Percentiles rank a stretch among this genome's conserved stretches.
Evolutionary conservation across 345 rosid species (phyloP).

Genomic region (Bruguiera sexangula): DNA sequence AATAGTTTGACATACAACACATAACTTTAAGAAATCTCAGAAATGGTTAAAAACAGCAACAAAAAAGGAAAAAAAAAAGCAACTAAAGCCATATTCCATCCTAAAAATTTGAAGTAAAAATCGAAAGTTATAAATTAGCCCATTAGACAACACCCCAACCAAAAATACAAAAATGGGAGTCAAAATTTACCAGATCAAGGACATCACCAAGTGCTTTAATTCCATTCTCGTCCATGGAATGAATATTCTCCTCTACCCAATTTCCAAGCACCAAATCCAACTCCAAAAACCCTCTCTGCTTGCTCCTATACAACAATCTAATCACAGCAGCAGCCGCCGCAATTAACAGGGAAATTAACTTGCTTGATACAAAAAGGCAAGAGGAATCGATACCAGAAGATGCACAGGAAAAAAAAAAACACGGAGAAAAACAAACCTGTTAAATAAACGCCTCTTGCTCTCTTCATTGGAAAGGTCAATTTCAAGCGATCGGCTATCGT

Average conservation of each 20-base stretch:
- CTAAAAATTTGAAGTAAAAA: too few species aligned
- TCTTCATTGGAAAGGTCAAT: constrained; percentile 69
- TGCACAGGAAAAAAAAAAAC: neutral
- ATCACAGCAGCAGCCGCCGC: neutral
- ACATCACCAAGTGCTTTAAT: constrained; percentile 72
- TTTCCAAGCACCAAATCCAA: constrained; percentile 87
- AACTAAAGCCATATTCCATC: too few species aligned
- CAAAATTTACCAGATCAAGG: constrained; percentile 63
- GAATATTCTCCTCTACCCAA: constrained; percentile 81
- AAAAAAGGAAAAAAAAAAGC: too few species aligned
- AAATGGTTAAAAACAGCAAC: too few species aligned
- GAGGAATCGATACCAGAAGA: neutral
- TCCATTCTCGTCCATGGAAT: constrained; percentile 67
- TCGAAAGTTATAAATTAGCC: too few species aligned
- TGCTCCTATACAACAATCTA: constrained; percentile 90
- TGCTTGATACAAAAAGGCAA: neutral
- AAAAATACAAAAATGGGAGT: neutral
- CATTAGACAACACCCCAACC: too few species aligned
- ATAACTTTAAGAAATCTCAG: too few species aligned
- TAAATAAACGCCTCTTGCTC: constrained; percentile 63
- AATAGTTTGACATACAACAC: too few species aligned
- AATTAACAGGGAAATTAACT: neutral
- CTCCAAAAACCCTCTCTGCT: constrained; percentile 88
- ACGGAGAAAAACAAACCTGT: constrained; percentile 42
- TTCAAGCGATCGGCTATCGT: constrained; percentile 24